Evolutionary conservation across 2,329 filamentous ascomycete genomes (phyloP).

Genomic region (Aphanoascus verrucosus): DNA sequence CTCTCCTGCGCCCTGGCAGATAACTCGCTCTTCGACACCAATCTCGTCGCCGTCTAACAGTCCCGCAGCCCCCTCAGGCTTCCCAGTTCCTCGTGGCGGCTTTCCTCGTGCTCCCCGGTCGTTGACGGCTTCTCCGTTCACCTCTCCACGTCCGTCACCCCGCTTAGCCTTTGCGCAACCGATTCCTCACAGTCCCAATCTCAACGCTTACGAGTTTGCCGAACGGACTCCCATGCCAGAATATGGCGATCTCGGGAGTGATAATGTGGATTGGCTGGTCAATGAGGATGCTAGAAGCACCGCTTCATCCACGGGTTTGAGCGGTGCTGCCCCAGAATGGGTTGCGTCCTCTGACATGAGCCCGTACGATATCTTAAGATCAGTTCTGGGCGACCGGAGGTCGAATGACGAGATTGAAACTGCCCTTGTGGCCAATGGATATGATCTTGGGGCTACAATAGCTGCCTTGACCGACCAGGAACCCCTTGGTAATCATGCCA

Average conservation of each 20-base stretch:
- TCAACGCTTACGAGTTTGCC: conserved; percentile 93
- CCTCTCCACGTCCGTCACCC: conserved; percentile 84
- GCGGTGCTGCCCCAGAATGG: conserved; percentile 73
- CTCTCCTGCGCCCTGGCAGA: conserved; percentile 88
- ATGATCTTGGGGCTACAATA: conserved; percentile 87
- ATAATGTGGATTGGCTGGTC: conserved; percentile 94
- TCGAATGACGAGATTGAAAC: conserved; percentile 90
- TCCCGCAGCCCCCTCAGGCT: conserved; percentile 73
- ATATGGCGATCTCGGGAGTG: conserved; percentile 81
- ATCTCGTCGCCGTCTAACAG: conserved; percentile 69
- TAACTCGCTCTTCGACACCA: conserved; percentile 63
- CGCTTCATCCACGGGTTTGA: conserved; percentile 67
- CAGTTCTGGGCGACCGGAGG: conserved; percentile 77
- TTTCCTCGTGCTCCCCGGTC: conserved; percentile 69
- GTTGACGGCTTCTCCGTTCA: conserved; percentile 75
- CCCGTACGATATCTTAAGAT: conserved; percentile 93
- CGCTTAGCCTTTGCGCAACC: conserved; percentile 82
- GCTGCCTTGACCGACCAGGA: conserved; percentile 74
- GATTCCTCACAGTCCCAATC: conserved; percentile 84
- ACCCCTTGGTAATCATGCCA: conserved; percentile 40
- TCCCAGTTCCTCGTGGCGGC: conserved; percentile 58
- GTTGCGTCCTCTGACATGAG: conserved; percentile 79
- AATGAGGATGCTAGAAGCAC: conserved; percentile 74
- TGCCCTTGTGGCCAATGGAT: conserved; percentile 79
- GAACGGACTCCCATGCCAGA: conserved; percentile 72